Percentiles rank a stretch among this genome's conserved stretches.
Conservation (phyloP, 2,329 filamentous ascomycete species). For the Ceratocystis ficicola region DNA sequence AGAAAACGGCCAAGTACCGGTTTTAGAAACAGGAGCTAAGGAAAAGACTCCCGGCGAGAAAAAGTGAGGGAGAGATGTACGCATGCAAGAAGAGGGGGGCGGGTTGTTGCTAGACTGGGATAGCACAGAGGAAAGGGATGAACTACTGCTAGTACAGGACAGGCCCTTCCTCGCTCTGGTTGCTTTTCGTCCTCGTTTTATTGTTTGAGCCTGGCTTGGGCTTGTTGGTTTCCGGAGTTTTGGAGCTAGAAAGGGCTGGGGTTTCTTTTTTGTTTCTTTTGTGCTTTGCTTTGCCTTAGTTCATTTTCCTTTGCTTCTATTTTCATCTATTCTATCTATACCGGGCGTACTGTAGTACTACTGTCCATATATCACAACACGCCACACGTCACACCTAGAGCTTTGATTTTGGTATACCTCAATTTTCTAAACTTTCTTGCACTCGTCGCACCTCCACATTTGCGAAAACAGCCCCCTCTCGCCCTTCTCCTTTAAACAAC, state of each 20-base stretch:
- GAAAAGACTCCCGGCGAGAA: conserved; percentile 7
- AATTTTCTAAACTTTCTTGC: conserved; percentile 3
- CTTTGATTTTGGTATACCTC: not conserved
- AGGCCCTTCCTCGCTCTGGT: not conserved
- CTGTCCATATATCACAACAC: conserved; percentile 2
- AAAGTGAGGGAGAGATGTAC: not conserved
- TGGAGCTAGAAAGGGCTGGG: conserved; percentile 11
- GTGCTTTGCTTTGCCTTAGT: not conserved
- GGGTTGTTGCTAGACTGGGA: too few relatives aligned
- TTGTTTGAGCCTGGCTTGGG: conserved; percentile 1
- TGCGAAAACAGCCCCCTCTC: conserved; percentile 18
- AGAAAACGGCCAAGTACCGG: conserved; percentile 43
- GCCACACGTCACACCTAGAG: not conserved
- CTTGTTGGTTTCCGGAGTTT: conserved; percentile 13
- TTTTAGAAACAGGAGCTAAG: conserved; percentile 29
- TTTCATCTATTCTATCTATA: conserved; percentile 11
- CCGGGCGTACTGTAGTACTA: conserved; percentile 17
- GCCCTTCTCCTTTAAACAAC: conserved; percentile 12
- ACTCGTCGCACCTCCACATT: conserved; percentile 18
- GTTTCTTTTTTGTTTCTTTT: conserved; percentile 9
- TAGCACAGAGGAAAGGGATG: too few relatives aligned
- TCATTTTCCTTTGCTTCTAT: not conserved
- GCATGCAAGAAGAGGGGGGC: not conserved
- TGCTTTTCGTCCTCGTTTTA: conserved; percentile 2
- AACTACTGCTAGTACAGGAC: not conserved